Conservation (phyloP, 441 rosid species). For the Metrosideros polymorpha region DNA sequence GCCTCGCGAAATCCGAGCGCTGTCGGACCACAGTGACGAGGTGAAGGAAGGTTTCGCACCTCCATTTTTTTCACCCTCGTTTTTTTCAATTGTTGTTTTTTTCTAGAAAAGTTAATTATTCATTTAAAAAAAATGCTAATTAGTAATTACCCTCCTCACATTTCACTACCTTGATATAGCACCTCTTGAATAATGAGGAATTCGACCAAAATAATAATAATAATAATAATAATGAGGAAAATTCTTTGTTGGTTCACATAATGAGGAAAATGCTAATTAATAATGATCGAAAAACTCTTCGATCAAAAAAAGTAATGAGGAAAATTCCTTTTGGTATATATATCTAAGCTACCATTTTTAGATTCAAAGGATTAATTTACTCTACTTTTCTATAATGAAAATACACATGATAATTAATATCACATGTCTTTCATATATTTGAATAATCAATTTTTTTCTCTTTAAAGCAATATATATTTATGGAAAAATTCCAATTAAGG, state of each 20-base stretch:
- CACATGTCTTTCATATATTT: not conserved
- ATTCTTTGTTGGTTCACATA: no score
- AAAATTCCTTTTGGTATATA: no score
- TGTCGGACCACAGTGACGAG: not conserved
- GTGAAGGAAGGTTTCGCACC: not conserved
- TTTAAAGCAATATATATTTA: not conserved
- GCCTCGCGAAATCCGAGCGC: constrained; percentile 31
- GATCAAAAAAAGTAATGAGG: no score
- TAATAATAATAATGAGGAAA: not conserved
- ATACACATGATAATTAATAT: not conserved
- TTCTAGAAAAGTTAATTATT: not conserved
- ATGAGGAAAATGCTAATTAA: no score
- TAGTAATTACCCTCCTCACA: not conserved
- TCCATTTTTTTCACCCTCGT: not conserved
- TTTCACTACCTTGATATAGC: not conserved
- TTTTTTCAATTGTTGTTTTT: not conserved
- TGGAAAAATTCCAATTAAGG: no score
- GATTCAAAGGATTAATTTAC: not conserved
- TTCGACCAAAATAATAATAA: no score
- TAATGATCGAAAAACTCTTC: no score
- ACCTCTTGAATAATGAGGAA: not conserved
- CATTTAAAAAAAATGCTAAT: not conserved
- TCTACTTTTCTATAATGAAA: not conserved
- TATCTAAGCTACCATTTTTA: not conserved
- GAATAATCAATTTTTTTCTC: not conserved